Conservation (phyloP, 2,329 filamentous ascomycete species). For the Cladosporium sp. region DNA sequence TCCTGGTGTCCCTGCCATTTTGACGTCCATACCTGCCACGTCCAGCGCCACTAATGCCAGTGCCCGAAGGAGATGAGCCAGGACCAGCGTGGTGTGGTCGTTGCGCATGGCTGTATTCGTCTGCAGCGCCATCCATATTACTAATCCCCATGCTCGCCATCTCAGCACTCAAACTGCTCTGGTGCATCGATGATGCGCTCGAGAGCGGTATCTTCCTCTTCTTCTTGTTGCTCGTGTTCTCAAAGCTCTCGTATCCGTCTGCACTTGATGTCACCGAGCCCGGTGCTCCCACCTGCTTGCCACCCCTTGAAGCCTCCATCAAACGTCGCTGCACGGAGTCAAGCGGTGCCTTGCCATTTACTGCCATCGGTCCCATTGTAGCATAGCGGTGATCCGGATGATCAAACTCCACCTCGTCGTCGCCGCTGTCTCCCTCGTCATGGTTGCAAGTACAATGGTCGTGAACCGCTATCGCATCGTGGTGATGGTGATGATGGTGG, state of each 20-base stretch:
- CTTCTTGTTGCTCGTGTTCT: conserved; percentile 99
- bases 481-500: conserved; percentile 54
- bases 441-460: conserved; percentile 50
- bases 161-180: conserved; percentile 62
- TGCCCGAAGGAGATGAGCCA: conserved; percentile 45
- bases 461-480: conserved; percentile 43
- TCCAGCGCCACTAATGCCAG: conserved; percentile 80
- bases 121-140: conserved; percentile 40
- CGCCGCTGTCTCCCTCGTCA: conserved; percentile 61
- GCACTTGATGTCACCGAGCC: conserved; percentile 67
- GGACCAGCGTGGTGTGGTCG: conserved; percentile 61
- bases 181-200: conserved; percentile 65
- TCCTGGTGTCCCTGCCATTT: conserved; percentile 44
- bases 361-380: conserved; percentile 39
- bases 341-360: conserved; percentile 33
- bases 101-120: conserved; percentile 46
- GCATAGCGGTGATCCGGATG: conserved; percentile 43
- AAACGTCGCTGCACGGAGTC: conserved; percentile 40
- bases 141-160: conserved; percentile 64
- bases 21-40: conserved; percentile 77
- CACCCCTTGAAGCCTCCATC: conserved; percentile 39
- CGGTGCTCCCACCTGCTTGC: conserved; percentile 37
- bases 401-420: conserved; percentile 55
- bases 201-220: conserved; percentile 96
- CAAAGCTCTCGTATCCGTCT: conserved; percentile 95